Evolutionary conservation across 2,329 filamentous ascomycete species (phyloP).

Genomic region (Alternaria conjuncta): DNA sequence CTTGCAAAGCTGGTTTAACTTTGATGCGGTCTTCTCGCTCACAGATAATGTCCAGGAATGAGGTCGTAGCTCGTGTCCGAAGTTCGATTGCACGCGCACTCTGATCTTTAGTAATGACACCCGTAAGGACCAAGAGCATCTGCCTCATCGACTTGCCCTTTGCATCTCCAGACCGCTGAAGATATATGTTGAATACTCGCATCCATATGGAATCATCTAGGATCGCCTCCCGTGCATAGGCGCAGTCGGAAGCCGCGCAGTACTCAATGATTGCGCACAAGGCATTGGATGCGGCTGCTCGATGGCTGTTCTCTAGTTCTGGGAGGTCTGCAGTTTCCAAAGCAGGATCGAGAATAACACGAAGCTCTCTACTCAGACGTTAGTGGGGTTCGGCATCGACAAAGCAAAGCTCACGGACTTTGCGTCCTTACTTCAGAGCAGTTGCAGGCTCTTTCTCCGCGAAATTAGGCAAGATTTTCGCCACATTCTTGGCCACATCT

Average conservation of each 20-base stretch:
- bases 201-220: conserved; percentile 49
- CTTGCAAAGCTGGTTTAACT: conserved; percentile 73
- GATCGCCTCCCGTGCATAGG: conserved; percentile 37
- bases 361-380: conserved; percentile 36
- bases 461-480: conserved; percentile 34
- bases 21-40: conserved; percentile 67
- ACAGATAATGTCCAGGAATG: conserved; percentile 65
- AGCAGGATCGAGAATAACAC: conserved; percentile 34
- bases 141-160: conserved; percentile 57
- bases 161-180: conserved; percentile 51
- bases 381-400: conserved; percentile 19
- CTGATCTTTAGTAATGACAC: conserved; percentile 41
- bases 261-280: conserved; percentile 54
- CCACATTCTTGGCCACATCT: conserved; percentile 34
- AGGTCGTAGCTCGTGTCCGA: conserved; percentile 38
- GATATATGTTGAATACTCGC: conserved; percentile 49
- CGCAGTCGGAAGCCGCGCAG: conserved; percentile 40
- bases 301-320: conserved; percentile 46
- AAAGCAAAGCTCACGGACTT: conserved; percentile 43
- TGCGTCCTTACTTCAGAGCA: conserved; percentile 47
- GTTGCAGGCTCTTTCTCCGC: conserved; percentile 28
- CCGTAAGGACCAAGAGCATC: conserved; percentile 51
- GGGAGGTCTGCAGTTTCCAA: conserved; percentile 42
- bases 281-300: conserved; percentile 56
- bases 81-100: conserved; percentile 30